These are phyloP conservation scores for Fusarium incarnatum DNA, from an alignment of 2,329 filamentous ascomycete genomes.

Conservation along the genomic window DNA sequence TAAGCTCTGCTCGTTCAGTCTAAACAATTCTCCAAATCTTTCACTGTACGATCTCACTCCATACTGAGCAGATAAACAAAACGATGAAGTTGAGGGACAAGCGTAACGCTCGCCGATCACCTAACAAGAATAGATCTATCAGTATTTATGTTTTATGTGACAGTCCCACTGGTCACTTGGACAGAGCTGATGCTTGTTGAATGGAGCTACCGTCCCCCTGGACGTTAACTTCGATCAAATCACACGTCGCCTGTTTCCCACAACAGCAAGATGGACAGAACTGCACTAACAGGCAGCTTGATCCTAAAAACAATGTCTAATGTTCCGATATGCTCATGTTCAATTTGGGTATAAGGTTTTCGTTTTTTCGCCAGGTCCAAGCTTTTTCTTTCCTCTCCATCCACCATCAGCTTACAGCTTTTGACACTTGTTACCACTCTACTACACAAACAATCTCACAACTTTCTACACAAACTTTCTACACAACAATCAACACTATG, in stretches of 20 bases:
- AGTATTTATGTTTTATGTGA: not conserved
- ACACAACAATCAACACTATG: too few species aligned
- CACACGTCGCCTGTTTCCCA: too few species aligned
- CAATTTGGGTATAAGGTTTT: not conserved
- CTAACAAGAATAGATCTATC: not conserved
- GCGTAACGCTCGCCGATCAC: not conserved
- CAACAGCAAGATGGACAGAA: not conserved
- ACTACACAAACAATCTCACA: too few species aligned
- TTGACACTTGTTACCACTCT: not conserved
- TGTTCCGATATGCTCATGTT: not conserved
- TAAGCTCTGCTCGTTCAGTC: not conserved
- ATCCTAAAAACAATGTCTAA: not conserved
- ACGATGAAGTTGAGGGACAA: not conserved
- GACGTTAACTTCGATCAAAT: not conserved
- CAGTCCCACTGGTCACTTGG: not conserved
- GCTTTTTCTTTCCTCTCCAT: not conserved
- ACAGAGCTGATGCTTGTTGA: not conserved
- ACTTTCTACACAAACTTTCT: too few species aligned
- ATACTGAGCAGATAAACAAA: not conserved
- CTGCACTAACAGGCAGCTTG: not conserved
- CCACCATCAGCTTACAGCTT: not conserved
- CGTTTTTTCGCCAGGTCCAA: not conserved
- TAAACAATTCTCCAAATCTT: not conserved
- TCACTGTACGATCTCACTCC: too few species aligned
- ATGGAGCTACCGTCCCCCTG: not conserved